Evolutionary conservation across 2,329 filamentous ascomycete species (phyloP), one percentile per base, ranked within the genome.

Genomic region (Fusarium illudens): DNA sequence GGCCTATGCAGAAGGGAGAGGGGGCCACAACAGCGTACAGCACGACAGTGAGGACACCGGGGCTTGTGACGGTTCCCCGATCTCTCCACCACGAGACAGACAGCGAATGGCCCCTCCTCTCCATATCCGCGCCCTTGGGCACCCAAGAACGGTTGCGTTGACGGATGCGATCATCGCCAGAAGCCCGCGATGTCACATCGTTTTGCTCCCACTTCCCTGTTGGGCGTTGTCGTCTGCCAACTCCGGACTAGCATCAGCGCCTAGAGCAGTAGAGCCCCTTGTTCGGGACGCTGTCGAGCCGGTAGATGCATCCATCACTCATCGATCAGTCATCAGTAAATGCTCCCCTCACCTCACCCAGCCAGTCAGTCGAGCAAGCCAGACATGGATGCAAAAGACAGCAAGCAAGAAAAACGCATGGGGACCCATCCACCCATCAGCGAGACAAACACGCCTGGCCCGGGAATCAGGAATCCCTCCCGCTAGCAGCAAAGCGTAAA

Each of bases 251-350:
- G 64, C 32, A 48, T 42, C 36, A 51, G 42, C 50, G 51, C 49
- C 58, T 59, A 55, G 58, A 54, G 53, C 29, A 55, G 36, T 36
- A 53, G 32, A 36, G 52, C 36, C 59, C 54, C 53, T 67, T 34
- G 54, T 29, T 66, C 64, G 64, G 64, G 64, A 66, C 58, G 39
- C 52, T 59, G 39, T 66, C 58, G 25, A 67, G 59, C 59, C 49
- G 63, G 58, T 62, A 59, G 50, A 67, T 67, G 64, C 36, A 58
- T 56, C 64, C 50, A 52, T 67, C 64, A 67, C 67, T 67, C 49
- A 67, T 67, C 44, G 42, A 67, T 52, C 64, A 67, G 33, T 59
- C 54, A 30, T 29, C 32, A 50, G 20, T 39, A 48, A 59, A 56
- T 64, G 52, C 27, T 58, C 27, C 30, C 32, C 29, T 58, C 48